Percentiles rank a stretch among this genome's conserved stretches.
These are phyloP conservation scores for Iris macrosiphon DNA, from an alignment of 106 monocot species.

Conservation along the genomic window DNA sequence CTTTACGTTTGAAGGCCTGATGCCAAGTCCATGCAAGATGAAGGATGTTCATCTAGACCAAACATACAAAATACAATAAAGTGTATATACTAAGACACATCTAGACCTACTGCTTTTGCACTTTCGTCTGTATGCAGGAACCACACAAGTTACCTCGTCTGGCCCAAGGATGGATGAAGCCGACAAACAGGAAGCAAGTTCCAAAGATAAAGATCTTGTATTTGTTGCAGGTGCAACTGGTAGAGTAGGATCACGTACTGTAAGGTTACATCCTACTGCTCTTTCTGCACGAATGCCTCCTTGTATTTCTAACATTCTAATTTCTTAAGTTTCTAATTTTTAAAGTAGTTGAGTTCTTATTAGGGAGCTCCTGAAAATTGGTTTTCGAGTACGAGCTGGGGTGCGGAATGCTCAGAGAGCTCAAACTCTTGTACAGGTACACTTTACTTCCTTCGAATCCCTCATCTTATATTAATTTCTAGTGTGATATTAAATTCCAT, in stretches of 20 bases:
- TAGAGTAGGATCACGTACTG: constrained; percentile 82
- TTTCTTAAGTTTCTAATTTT: constrained; percentile 1
- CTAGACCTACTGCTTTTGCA: no score
- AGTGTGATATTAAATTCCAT: neutral
- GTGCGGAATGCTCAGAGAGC: constrained; percentile 65
- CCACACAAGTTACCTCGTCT: constrained; percentile 11
- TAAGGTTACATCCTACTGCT: constrained; percentile 45
- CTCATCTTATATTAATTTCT: neutral
- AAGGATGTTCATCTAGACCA: neutral
- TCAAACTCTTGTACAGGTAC: constrained; percentile 57
- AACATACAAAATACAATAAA: neutral
- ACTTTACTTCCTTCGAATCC: constrained; percentile 3
- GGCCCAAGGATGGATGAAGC: constrained; percentile 2
- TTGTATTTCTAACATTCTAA: constrained; percentile 1
- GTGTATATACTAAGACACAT: neutral
- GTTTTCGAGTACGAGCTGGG: constrained; percentile 81
- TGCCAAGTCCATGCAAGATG: no score
- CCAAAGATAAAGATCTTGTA: constrained; percentile 36
- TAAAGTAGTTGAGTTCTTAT: constrained; percentile 4
- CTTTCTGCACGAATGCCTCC: neutral
- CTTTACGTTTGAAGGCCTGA: no score
- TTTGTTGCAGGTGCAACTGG: constrained; percentile 95
- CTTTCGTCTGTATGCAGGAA: no score
- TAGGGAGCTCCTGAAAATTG: constrained; percentile 89
- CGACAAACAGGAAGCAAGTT: constrained; percentile 11